Evolutionary conservation across 2,329 filamentous ascomycete species (phyloP).

Genomic region (Fusarium coffeatum): DNA sequence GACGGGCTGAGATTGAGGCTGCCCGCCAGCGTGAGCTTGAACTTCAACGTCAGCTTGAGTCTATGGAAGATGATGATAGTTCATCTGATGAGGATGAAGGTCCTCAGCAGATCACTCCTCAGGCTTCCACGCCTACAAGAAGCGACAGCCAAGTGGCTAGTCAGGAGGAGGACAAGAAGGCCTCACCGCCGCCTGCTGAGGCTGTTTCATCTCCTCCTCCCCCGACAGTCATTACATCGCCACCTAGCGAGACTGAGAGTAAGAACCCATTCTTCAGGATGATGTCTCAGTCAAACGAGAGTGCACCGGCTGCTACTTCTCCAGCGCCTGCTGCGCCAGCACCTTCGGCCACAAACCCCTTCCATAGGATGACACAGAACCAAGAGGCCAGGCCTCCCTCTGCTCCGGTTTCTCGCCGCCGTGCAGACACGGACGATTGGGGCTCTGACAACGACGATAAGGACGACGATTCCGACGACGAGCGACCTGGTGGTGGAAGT

Average conservation of each 20-base stretch:
- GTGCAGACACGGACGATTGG: constrained; percentile 77
- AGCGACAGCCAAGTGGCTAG: constrained; percentile 63
- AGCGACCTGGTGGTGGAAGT: constrained; percentile 80
- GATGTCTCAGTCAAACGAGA: constrained; percentile 76
- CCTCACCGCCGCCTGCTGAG: constrained; percentile 59
- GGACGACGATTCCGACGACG: constrained; percentile 70
- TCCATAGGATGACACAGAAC: constrained; percentile 85
- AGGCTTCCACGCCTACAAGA: constrained; percentile 68
- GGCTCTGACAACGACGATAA: constrained; percentile 75
- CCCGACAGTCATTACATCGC: constrained; percentile 63
- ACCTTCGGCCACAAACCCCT: constrained; percentile 81
- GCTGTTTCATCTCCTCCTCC: constrained; percentile 59
- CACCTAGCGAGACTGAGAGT: constrained; percentile 77
- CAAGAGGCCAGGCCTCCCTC: constrained; percentile 67
- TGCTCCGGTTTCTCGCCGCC: constrained; percentile 64
- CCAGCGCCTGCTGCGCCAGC: constrained; percentile 53
- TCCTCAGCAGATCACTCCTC: constrained; percentile 74
- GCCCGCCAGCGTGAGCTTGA: constrained; percentile 91
- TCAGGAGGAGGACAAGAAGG: constrained; percentile 65
- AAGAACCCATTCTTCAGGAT: constrained; percentile 96
- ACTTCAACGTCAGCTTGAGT: constrained; percentile 86
- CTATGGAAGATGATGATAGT: constrained; percentile 77
- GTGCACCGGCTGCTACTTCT: constrained; percentile 56
- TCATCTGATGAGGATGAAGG: constrained; percentile 86
- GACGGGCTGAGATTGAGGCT: constrained; percentile 91